phyloP scores from a whole-genome alignment of 495 filamentous ascomycete genomes.

The Penicillium soppii region DNA sequence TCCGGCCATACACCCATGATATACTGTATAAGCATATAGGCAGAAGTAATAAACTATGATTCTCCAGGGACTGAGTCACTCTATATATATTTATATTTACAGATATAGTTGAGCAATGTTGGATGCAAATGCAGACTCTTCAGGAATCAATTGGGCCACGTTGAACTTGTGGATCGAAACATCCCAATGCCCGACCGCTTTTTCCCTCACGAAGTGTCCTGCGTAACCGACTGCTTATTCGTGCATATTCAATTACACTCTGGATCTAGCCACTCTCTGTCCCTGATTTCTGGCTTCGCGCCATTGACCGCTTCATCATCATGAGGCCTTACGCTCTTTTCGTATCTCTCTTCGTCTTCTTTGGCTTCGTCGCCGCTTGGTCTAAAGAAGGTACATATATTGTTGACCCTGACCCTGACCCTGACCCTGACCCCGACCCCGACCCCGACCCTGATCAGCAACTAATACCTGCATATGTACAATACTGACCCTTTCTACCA shows the following conservation, averaged over 20 bases:
- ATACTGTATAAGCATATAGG: too few relatives aligned
- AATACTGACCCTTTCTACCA: constrained; percentile 8
- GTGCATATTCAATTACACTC: not conserved
- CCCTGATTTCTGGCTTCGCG: constrained; percentile 15
- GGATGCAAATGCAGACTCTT: not conserved
- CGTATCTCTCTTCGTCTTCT: constrained; percentile 34
- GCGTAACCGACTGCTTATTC: constrained; percentile 2
- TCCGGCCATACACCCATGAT: not conserved
- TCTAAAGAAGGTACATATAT: constrained; percentile 71
- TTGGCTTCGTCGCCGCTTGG: constrained; percentile 71
- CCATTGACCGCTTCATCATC: constrained; percentile 29
- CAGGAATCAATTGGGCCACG: constrained; percentile 22
- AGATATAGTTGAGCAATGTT: not conserved
- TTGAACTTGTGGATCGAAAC: constrained; percentile 9
- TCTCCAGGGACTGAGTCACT: too few relatives aligned
- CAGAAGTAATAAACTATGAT: too few relatives aligned
- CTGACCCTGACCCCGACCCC: not conserved
- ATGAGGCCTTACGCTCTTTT: constrained; percentile 40
- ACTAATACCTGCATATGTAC: constrained; percentile 7
- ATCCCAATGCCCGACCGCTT: constrained; percentile 20
- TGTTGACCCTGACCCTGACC: not conserved
- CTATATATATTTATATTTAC: constrained; percentile 1
- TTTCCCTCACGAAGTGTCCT: constrained; percentile 11
- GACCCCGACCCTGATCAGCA: not conserved
- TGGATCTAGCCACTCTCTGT: not conserved